Conservation (phyloP, 805 yeast genomes). For the Ascoidea tarda region DNA sequence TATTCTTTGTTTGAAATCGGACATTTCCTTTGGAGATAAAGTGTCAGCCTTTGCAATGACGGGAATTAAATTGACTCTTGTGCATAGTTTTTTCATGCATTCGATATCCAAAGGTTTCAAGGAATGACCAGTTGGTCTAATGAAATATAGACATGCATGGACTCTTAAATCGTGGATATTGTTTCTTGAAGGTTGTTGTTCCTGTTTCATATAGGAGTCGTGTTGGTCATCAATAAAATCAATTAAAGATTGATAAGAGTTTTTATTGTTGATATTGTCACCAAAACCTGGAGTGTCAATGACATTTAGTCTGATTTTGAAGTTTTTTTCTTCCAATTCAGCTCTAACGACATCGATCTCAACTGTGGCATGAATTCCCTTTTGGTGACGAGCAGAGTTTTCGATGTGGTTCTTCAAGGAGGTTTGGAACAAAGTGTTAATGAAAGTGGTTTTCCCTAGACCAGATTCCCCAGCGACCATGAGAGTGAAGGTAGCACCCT, state of each 20-base stretch:
- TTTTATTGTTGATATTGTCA: slow-evolving; percentile 73
- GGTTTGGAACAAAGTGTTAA: slow-evolving; percentile 75
- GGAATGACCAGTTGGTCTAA: slow-evolving; percentile 95
- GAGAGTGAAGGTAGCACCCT: slow-evolving; percentile 64
- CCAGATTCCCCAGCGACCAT: slow-evolving; percentile 92
- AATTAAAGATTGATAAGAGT: slow-evolving; percentile 75
- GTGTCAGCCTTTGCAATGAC: slow-evolving; percentile 85
- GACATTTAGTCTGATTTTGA: slow-evolving; percentile 61
- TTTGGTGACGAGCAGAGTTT: slow-evolving; percentile 26
- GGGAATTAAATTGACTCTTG: slow-evolving; percentile 79
- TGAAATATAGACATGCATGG: slow-evolving; percentile 81
- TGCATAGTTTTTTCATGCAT: slow-evolving; percentile 70
- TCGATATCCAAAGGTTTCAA: slow-evolving; percentile 81
- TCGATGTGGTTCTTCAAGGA: slow-evolving; percentile 41
- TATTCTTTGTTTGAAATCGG: slow-evolving; percentile 57
- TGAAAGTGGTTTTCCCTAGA: slow-evolving; percentile 81
- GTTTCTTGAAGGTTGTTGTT: slow-evolving; percentile 72
- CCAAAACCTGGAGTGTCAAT: slow-evolving; percentile 95
- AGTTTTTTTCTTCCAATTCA: slow-evolving; percentile 73
- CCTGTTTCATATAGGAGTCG: slow-evolving; percentile 79
- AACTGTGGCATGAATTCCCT: slow-evolving; percentile 54
- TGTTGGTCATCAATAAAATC: slow-evolving; percentile 90
- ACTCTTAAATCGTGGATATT: slow-evolving; percentile 70
- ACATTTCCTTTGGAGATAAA: slow-evolving; percentile 55
- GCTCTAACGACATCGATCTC: slow-evolving; percentile 71